Evolutionary conservation across 306 rosid species (phyloP).

Genomic region (Begonia loranthoides): DNA sequence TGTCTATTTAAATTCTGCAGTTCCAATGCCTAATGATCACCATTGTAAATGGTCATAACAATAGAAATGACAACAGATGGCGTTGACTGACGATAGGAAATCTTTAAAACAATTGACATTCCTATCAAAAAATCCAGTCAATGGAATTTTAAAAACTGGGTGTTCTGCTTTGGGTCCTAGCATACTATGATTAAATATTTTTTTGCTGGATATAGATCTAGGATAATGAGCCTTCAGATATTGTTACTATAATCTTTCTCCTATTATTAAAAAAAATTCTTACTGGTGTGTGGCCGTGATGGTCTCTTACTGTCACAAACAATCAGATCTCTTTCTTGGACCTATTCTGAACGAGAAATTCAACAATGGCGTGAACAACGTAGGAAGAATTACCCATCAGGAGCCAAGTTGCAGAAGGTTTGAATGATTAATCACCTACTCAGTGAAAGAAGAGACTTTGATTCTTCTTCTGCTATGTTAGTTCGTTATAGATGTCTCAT

Average conservation of each 20-base stretch:
- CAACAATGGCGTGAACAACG: conserved; percentile 84
- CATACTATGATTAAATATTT: no score
- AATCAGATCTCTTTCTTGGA: conserved; percentile 30
- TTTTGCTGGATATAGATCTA: no score
- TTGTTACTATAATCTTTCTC: not conserved
- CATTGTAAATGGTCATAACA: no score
- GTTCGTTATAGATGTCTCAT: conserved; percentile 20
- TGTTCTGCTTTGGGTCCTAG: no score
- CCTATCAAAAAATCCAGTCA: no score
- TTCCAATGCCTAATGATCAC: no score
- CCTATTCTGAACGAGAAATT: conserved; percentile 64
- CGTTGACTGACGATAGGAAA: no score
- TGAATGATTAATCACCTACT: not conserved
- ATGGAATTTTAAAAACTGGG: no score
- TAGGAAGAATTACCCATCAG: conserved; percentile 56
- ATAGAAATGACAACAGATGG: no score
- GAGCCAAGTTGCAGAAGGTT: conserved; percentile 44
- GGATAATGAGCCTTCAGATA: not conserved
- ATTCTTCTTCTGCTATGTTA: not conserved
- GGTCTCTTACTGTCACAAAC: conserved; percentile 10
- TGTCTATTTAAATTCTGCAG: no score
- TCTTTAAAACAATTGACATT: no score
- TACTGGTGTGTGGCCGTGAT: conserved; percentile 9
- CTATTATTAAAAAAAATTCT: not conserved
- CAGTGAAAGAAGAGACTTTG: not conserved